A percentile compares a stretch with the other conserved stretches of the same genome.
Conservation (phyloP, 805 yeast species). For the Jamesozyma gamospora region DNA sequence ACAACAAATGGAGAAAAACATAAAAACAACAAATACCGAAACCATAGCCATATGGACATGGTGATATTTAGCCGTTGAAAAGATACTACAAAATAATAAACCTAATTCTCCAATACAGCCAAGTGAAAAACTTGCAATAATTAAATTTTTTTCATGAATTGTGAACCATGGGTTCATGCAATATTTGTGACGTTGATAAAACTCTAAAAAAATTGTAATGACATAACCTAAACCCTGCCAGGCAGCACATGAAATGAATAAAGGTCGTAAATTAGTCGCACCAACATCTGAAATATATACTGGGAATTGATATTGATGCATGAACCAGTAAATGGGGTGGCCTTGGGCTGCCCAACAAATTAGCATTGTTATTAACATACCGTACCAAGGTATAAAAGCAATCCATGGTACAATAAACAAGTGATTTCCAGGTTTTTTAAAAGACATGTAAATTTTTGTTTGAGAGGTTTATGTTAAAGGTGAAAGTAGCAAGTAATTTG, state of each 20-base stretch:
- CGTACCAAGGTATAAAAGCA: slow-evolving; percentile 74
- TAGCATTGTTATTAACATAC: slow-evolving; percentile 75
- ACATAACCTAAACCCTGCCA: slow-evolving; percentile 69
- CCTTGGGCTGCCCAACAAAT: slow-evolving; percentile 76
- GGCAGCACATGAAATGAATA: slow-evolving; percentile 70
- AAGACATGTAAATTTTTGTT: too few relatives aligned
- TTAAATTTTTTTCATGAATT: slow-evolving; percentile 31
- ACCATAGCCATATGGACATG: slow-evolving; percentile 58
- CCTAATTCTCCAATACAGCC: slow-evolving; percentile 61
- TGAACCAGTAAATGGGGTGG: slow-evolving; percentile 54
- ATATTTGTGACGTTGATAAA: slow-evolving; percentile 38
- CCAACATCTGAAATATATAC: slow-evolving; percentile 81
- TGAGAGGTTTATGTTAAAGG: too few relatives aligned
- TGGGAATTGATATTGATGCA: slow-evolving; percentile 37
- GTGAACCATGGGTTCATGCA: slow-evolving; percentile 34
- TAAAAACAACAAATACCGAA: slow-evolving; percentile 56
- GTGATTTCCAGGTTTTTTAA: slow-evolving; percentile 32
- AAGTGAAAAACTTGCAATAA: slow-evolving; percentile 33
- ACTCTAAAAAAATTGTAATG: slow-evolving; percentile 53
- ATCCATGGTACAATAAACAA: slow-evolving; percentile 53
- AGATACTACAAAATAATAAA: slow-evolving; percentile 61
- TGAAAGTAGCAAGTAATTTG: too few relatives aligned
- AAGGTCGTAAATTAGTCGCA: slow-evolving; percentile 75
- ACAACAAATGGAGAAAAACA: slow-evolving; percentile 44
- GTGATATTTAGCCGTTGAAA: slow-evolving; percentile 51